phyloP scores from a whole-genome alignment of 2,329 filamentous ascomycete species.

The Fusarium sp. region DNA sequence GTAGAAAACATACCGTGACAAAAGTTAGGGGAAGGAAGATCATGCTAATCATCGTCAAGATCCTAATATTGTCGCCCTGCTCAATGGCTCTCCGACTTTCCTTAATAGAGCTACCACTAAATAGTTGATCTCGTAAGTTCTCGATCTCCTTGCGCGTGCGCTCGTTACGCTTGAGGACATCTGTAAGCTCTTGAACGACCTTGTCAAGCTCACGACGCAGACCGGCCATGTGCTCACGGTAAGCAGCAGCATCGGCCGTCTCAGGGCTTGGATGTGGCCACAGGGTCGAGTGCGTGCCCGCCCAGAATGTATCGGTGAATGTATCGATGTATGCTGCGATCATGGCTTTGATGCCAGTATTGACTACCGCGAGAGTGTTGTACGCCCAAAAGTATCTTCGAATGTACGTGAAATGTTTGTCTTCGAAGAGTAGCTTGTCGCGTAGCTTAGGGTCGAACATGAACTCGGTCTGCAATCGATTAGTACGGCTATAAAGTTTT shows the following conservation, averaged over 20 bases:
- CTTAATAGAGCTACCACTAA: constrained; percentile 74
- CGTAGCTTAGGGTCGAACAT: constrained; percentile 71
- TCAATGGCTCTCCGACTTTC: constrained; percentile 74
- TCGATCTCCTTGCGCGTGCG: constrained; percentile 68
- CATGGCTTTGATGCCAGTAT: constrained; percentile 72
- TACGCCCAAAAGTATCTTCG: constrained; percentile 75
- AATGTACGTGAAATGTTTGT: constrained; percentile 72
- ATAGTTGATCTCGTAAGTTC: constrained; percentile 72
- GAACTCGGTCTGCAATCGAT: constrained; percentile 61
- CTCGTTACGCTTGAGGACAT: constrained; percentile 66
- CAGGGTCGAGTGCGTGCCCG: constrained; percentile 66
- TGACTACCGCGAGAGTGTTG: constrained; percentile 72
- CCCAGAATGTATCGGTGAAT: constrained; percentile 72
- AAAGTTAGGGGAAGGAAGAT: constrained; percentile 74
- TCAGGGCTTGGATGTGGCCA: constrained; percentile 68
- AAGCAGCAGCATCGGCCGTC: constrained; percentile 62
- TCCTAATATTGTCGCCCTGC: constrained; percentile 74
- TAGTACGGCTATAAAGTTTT: neutral
- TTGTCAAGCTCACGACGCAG: constrained; percentile 65
- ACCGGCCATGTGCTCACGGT: constrained; percentile 63
- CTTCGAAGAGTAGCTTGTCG: constrained; percentile 73
- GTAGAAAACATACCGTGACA: constrained; percentile 62
- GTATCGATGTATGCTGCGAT: constrained; percentile 69
- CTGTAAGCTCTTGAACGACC: constrained; percentile 65
- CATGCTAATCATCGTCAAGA: constrained; percentile 72